These are phyloP conservation scores for Phalaenopsis hybrid DNA, from an alignment of 116 monocot species.

Conservation along the genomic window DNA sequence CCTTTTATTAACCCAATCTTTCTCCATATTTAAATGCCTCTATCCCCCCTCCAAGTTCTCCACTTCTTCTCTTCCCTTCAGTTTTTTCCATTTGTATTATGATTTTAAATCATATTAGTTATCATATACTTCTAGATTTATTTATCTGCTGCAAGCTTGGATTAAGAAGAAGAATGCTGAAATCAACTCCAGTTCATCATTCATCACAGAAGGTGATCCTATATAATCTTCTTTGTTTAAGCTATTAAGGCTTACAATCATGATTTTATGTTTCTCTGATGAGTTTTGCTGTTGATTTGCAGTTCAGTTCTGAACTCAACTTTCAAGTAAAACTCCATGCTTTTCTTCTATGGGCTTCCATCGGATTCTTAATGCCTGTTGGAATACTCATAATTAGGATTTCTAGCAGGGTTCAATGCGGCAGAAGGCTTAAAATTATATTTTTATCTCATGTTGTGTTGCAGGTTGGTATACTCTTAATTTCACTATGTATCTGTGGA, in stretches of 20 bases:
- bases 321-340: constrained; percentile 70
- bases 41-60: not conserved
- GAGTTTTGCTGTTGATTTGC: constrained; percentile 11
- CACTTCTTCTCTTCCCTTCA: not conserved
- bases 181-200: not conserved
- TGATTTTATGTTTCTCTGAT: not conserved
- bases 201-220: not conserved
- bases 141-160: not conserved
- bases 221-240: not conserved
- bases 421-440: constrained; percentile 35
- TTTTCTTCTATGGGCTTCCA: constrained; percentile 71
- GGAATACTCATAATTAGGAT: constrained; percentile 62
- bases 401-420: constrained; percentile 32
- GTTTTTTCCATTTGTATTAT: too few species aligned
- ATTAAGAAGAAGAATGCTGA: not conserved
- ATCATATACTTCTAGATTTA: too few species aligned
- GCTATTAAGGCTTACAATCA: not conserved
- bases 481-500: too few species aligned
- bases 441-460: constrained; percentile 69
- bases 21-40: not conserved
- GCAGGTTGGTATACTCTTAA: constrained; percentile 35
- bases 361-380: constrained; percentile 78
- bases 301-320: constrained; percentile 34
- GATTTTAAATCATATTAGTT: too few species aligned
- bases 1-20: not conserved